Base-by-base conservation (phyloP, 164 flowering plant genomes). In the Magnolia sinica region DNA sequence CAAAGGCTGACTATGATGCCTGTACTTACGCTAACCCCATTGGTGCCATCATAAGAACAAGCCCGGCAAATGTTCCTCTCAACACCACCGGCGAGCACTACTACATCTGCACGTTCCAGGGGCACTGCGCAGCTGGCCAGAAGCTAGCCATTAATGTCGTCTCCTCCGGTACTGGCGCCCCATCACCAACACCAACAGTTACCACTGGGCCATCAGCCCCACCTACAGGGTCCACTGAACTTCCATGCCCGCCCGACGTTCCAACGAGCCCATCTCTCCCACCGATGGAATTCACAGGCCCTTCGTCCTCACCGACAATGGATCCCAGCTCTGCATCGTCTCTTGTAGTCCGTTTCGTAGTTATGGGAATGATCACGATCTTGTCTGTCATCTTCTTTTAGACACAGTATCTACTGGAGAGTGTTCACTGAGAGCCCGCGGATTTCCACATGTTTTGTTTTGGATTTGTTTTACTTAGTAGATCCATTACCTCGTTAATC, bases 81-180 rank as follows among this genome's bases (percentile, higher is more conserved):
- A 71, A 70, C 68, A n/a, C 81, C 50, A 7, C 77, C 11, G 88
- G 88, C 16, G 50, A 29, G 1, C 77, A 79, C 68, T 78, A 79
- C 77, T 85, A 63, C 79, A 80, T 83, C 71, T 85, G 86, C 77
- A 77, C 81, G 24, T 11, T 81, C 69, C 16, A 50, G 22, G 51
- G 8, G 11, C 87, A 85, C 68, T 83, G 87, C 50, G 0, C 4
- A 2, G 23, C 29, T 0, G 86, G 86, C 13, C 83, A 81, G 76
- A 81, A 75, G 68, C 18, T 79, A 16, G 50, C 79, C 61, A 70
- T 79, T 13, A 69, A 16, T 7, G 82, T 79, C 4, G 66, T 16
- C 11, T 51, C 75, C 5, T 37, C 45, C 7, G 45, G 45, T 37
- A 37, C 45, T 37, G 24, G 3, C 8, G 45, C 45, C 18, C 16